Percentiles rank a stretch among this genome's conserved stretches.
These are phyloP conservation scores for Lachnellula arida DNA, from an alignment of 2,329 filamentous ascomycete species.

Conservation along the genomic window DNA sequence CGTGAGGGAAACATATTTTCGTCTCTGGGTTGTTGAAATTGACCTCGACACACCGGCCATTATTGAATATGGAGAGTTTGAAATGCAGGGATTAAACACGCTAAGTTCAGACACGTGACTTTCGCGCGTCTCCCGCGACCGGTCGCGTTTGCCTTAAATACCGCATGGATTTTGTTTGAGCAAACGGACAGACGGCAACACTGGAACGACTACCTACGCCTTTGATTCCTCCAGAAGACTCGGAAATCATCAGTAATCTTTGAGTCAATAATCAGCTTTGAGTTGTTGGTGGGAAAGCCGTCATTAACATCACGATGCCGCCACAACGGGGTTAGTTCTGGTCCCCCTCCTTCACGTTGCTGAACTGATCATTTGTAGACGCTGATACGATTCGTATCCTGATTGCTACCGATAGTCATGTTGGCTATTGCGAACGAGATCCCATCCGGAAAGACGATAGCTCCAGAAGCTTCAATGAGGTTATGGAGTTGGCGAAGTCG, in stretches of 20 bases:
- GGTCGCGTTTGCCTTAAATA: neutral
- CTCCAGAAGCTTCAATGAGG: constrained; percentile 93
- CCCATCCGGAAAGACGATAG: constrained; percentile 93
- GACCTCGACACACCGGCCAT: neutral
- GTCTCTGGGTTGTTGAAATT: constrained; percentile 3
- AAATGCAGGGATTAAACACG: neutral
- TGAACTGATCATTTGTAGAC: constrained; percentile 17
- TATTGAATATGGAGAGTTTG: neutral
- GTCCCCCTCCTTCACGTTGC: neutral
- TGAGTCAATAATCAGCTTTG: too few species aligned
- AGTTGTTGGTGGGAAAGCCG: neutral
- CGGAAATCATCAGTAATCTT: too few species aligned
- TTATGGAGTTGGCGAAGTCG: constrained; percentile 81
- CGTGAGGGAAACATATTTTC: constrained; percentile 54
- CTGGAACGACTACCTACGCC: neutral
- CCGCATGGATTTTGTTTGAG: neutral
- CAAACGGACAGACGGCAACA: neutral
- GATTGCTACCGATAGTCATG: constrained; percentile 94
- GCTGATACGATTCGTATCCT: constrained; percentile 91
- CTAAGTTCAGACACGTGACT: neutral
- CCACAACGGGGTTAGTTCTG: constrained; percentile 16
- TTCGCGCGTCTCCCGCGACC: neutral
- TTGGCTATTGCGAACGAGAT: constrained; percentile 92
- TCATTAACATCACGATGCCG: constrained; percentile 21
- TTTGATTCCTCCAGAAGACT: too few species aligned